phyloP scores from a whole-genome alignment of 345 rosid species.

The Pelargonium nanum region DNA sequence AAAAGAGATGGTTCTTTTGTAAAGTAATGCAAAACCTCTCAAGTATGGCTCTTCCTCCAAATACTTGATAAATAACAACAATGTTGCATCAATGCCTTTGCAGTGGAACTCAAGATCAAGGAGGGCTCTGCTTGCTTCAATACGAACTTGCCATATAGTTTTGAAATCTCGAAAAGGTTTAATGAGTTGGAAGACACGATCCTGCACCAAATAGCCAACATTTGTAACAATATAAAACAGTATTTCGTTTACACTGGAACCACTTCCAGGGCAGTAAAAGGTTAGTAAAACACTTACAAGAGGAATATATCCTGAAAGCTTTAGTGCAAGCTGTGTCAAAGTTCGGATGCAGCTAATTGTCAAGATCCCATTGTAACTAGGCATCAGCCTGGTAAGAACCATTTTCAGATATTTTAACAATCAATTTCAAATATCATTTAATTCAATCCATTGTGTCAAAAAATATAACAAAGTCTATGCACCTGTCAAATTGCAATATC shows the following conservation, averaged over 20 bases:
- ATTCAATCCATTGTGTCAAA: background rate
- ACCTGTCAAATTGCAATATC: constrained; percentile 95
- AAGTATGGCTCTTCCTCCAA: constrained; percentile 69
- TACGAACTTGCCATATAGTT: constrained; percentile 58
- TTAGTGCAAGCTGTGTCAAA: constrained; percentile 69
- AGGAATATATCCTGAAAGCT: constrained; percentile 68
- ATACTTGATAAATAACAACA: constrained; percentile 53
- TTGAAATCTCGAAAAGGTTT: constrained; percentile 58
- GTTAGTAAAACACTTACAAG: constrained; percentile 37
- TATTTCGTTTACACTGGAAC: background rate
- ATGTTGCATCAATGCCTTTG: constrained; percentile 71
- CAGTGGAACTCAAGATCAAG: constrained; percentile 79
- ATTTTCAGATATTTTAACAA: constrained; percentile 5
- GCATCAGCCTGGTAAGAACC: constrained; percentile 61
- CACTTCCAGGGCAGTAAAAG: background rate
- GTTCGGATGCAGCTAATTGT: constrained; percentile 87
- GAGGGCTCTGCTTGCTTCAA: constrained; percentile 88
- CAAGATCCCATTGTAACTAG: constrained; percentile 89
- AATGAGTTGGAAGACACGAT: constrained; percentile 59
- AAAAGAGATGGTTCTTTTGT: background rate
- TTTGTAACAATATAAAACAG: background rate
- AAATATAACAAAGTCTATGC: background rate
- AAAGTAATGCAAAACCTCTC: constrained; percentile 47
- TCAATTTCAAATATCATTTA: constrained; percentile 7
- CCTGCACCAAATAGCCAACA: constrained; percentile 39